A percentile compares a stretch with the other conserved stretches of the same genome.
Conservation (phyloP, 1,139 yeast genomes). For the Martiniozyma asiatica region DNA sequence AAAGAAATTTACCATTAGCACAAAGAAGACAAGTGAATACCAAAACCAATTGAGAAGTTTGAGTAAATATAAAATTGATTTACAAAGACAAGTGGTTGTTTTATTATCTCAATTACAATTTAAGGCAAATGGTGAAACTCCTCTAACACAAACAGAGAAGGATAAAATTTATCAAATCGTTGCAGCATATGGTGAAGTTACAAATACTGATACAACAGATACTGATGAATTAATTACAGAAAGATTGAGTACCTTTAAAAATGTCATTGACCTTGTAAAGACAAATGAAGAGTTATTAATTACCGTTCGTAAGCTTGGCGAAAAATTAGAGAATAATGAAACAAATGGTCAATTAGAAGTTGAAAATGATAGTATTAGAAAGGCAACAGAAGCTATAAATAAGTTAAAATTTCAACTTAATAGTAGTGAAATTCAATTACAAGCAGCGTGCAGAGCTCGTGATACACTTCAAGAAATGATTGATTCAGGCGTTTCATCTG, state of each 20-base stretch:
- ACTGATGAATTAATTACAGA: slow-evolving; percentile 63
- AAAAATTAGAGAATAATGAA: slow-evolving; percentile 50
- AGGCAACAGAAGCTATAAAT: slow-evolving; percentile 63
- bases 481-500: slow-evolving; percentile 28
- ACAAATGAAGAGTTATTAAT: slow-evolving; percentile 62
- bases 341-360: slow-evolving; percentile 40
- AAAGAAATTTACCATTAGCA: slow-evolving; percentile 21
- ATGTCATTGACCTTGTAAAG: slow-evolving; percentile 54
- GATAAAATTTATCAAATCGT: slow-evolving; percentile 15
- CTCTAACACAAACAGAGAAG: slow-evolving; percentile 21
- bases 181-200: slow-evolving; percentile 33
- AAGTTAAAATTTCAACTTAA: slow-evolving; percentile 54
- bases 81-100: slow-evolving; percentile 70
- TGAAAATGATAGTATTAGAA: slow-evolving; percentile 16
- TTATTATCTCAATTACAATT: slow-evolving; percentile 57
- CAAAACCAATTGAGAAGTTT: slow-evolving; percentile 30
- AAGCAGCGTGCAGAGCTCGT: slow-evolving; percentile 47
- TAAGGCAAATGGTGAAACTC: slow-evolving; percentile 30
- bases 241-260: slow-evolving; percentile 58
- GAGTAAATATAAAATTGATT: slow-evolving; percentile 51
- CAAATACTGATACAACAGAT: slow-evolving; percentile 38
- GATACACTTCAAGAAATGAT: slow-evolving; percentile 38
- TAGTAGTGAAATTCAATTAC: slow-evolving; percentile 35
- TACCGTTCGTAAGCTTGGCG: slow-evolving; percentile 59
- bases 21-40: slow-evolving; percentile 25